These are phyloP conservation scores for Pisolithus albus DNA, from an alignment of 768 basidiomycete genomes.

Conservation along the genomic window DNA sequence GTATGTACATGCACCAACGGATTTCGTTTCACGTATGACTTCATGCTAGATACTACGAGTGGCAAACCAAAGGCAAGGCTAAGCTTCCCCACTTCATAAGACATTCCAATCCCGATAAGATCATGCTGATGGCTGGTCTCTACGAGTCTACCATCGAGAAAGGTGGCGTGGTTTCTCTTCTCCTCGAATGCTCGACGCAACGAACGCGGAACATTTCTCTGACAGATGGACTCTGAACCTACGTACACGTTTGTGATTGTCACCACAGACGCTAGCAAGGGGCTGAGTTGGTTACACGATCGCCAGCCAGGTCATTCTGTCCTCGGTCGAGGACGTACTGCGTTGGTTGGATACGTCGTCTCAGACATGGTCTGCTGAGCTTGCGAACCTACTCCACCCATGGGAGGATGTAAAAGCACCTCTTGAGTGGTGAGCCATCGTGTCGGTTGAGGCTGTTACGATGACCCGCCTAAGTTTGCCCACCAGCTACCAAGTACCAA, in stretches of 20 bases:
- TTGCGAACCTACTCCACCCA: conserved; percentile 55
- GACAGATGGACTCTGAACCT: conserved; percentile 45
- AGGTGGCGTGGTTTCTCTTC: conserved; percentile 32
- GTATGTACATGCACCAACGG: conserved; percentile 25
- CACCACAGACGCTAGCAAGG: conserved; percentile 68
- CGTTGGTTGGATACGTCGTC: conserved; percentile 78
- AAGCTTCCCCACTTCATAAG: conserved; percentile 81
- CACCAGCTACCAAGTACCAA: conserved; percentile 76
- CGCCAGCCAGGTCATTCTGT: conserved; percentile 83
- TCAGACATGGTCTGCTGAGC: conserved; percentile 53
- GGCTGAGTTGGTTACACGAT: conserved; percentile 84
- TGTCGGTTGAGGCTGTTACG: not conserved
- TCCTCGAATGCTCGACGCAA: not conserved
- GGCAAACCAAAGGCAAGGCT: conserved; percentile 77
- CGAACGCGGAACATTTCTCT: not conserved
- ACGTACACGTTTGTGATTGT: conserved; percentile 86
- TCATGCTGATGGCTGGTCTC: conserved; percentile 85
- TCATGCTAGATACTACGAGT: conserved; percentile 78
- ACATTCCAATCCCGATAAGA: conserved; percentile 42
- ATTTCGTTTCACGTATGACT: not conserved
- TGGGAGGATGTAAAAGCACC: conserved; percentile 43
- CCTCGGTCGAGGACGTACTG: conserved; percentile 48
- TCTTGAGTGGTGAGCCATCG: conserved; percentile 58
- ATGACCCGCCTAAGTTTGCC: not conserved
- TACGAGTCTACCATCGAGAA: conserved; percentile 71